phyloP scores from a whole-genome alignment of 768 basidiomycete species.

The Clitopilus hobsonii region DNA sequence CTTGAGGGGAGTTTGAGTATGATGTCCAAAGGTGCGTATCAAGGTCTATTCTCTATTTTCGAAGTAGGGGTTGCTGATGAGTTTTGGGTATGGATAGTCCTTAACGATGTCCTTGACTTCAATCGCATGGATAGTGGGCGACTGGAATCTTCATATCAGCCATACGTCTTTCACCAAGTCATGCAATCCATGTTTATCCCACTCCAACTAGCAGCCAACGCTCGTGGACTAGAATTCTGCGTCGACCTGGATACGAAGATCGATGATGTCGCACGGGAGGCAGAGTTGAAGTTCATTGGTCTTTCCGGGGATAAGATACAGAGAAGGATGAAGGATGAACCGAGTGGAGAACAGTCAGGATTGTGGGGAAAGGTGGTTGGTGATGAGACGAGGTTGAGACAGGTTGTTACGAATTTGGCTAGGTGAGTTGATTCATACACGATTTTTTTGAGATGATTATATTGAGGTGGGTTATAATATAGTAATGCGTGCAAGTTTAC shows the following conservation, averaged over 20 bases:
- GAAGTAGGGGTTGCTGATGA: not conserved
- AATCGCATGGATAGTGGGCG: slow-evolving; percentile 69
- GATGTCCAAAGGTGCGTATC: slow-evolving; percentile 60
- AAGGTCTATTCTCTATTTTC: not conserved
- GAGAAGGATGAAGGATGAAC: slow-evolving; percentile 22
- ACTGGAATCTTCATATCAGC: slow-evolving; percentile 53
- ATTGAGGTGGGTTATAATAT: not conserved
- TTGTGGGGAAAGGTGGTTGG: slow-evolving; percentile 57
- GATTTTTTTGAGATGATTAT: not conserved
- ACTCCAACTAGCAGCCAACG: slow-evolving; percentile 49
- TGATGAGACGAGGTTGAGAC: slow-evolving; percentile 64
- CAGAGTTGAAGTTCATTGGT: slow-evolving; percentile 40
- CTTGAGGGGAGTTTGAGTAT: slow-evolving; percentile 63
- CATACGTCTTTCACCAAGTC: slow-evolving; percentile 59
- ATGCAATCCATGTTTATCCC: slow-evolving; percentile 57
- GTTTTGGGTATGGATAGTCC: slow-evolving; percentile 29
- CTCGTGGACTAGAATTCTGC: slow-evolving; percentile 52
- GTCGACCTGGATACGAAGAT: slow-evolving; percentile 52
- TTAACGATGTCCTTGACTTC: slow-evolving; percentile 64
- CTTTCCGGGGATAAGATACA: slow-evolving; percentile 26
- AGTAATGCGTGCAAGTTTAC: slow-evolving; percentile 63
- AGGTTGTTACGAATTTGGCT: slow-evolving; percentile 66
- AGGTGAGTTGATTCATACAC: slow-evolving; percentile 31
- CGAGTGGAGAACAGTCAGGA: slow-evolving; percentile 16
- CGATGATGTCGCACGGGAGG: slow-evolving; percentile 44